A percentile compares a stretch with the other conserved stretches of the same genome.
phyloP scores from a whole-genome alignment of 75 land plant species.

The Ceratopteris richardii region DNA sequence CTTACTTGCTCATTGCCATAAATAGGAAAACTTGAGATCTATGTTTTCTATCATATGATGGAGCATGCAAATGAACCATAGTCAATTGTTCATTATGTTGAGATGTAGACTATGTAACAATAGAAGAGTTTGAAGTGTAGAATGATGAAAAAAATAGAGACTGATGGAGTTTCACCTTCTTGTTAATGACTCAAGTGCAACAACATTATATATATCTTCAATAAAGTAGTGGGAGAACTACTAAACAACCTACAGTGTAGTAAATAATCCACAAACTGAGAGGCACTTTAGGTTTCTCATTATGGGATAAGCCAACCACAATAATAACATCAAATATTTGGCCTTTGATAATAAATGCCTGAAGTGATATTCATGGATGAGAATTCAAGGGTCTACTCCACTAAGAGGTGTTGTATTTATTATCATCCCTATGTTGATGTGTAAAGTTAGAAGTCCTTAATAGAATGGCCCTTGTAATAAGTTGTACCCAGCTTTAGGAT shows the following conservation, averaged over 20 bases:
- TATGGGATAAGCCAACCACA: conserved; percentile 67
- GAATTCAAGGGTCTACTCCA: conserved; percentile 75
- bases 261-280: conserved; percentile 67
- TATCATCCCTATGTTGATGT: neutral
- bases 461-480: too few species aligned
- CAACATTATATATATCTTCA: conserved; percentile 69
- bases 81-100: too few species aligned
- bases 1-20: too few species aligned
- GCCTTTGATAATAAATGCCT: conserved; percentile 57
- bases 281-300: conserved; percentile 74
- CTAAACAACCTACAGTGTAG: conserved; percentile 81
- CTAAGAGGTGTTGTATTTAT: conserved; percentile 22
- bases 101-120: too few species aligned
- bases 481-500: too few species aligned
- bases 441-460: conserved; percentile 10
- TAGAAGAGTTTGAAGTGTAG: too few species aligned
- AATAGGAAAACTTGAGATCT: too few species aligned
- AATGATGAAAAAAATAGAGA: too few species aligned
- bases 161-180: too few species aligned
- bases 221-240: conserved; percentile 67
- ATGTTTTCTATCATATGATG: too few species aligned
- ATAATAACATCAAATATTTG: conserved; percentile 74
- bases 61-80: too few species aligned
- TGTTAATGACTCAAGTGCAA: too few species aligned
- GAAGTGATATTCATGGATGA: conserved; percentile 75